Evolutionary conservation across 257 asterid genomes (phyloP), one percentile per base, ranked within the genome.

Genomic region (Haberlea rhodopensis): DNA sequence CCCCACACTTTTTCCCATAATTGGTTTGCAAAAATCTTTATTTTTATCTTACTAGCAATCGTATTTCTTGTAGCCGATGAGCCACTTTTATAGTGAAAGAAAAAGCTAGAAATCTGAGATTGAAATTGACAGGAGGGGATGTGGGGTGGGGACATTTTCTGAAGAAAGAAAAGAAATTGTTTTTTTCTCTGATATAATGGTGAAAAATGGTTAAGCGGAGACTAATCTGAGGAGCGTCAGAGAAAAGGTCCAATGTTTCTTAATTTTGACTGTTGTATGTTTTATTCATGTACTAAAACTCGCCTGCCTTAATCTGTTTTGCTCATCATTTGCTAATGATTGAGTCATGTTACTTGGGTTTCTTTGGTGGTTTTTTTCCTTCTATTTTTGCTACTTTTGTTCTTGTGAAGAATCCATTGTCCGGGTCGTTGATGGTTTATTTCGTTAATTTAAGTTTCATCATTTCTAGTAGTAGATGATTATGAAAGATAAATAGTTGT

Each of bases 311-410:
- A n/a, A 62, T 62, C 46, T 64, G 43, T 61, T 56, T 6, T 10
- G 23, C 54, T 65, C 45, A 67, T 76, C 70, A 73, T 70, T 73
- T 68, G 23, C 56, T 55, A 74, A 73, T 80, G 60, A 80, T 80
- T 71, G 78, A 66, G 32, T 53, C 16, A 20, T 64, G 57, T 52
- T n/a, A 40, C 65, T 57, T 45, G 64, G 5, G n/a, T 29, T 19
- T n/a, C n/a, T n/a, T n/a, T n/a, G 25, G 46, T 20, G 13, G 22
- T 34, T 69, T 43, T 58, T 53, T 26, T 24, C 8, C 48, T 25
- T 20, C 2, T n/a, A n/a, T n/a, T 31, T 67, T 59, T 67, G 52
- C 65, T 60, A 45, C 60, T 63, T 67, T 71, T 59, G 68, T 63
- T 48, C 59, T 61, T 40, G 62, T 11, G 69, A 24, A 43, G 74